Base-by-base conservation (phyloP, 345 rosid species). In the Pelargonium nanum region DNA sequence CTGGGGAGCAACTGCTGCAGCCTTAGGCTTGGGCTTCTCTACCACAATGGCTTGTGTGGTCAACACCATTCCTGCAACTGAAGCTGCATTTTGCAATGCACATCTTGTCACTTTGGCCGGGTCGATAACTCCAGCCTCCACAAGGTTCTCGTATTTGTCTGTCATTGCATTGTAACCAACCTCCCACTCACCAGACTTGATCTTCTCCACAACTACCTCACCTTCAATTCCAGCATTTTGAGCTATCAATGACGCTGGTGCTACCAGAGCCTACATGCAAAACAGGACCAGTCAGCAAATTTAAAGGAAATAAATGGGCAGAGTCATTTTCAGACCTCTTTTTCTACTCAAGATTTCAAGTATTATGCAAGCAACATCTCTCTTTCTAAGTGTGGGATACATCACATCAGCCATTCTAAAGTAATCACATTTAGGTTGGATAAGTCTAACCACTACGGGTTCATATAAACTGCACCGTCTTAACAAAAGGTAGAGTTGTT, bases 11-110 rank as follows among this genome's bases (percentile, higher is more conserved):
- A 74, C 84, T 0, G 69, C 81, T 0, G 83, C 34, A 55, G 84
- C 70, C 78, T 80, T 92, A 6, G 89, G 87, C 80, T 80, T 89
- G 0, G 86, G 63, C 78, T 90, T 93, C 66, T 87, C 99, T 0
- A 86, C 97, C 6, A 93, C 97, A 30, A 90, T 93, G 72, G 99
- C 99, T 64, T 93, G 99, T 44, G 99, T 94, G 61, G 97, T 94
- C 61, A 94, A 68, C 34, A 90, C 96, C 99, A 94, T 94, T 57
- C 97, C 97, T 0, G 97, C 97, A 40, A 94, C 95, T 0, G 99
- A 90, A 52, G 99, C 88, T 2, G 99, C 72, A 60, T 94, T 94
- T 77, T 93, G 99, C 62, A 93, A 74, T 1, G 84, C 97, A 65
- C 99, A 90, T 78, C 97, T 83, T 0, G 92, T 70, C 70, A 94